Evolutionary conservation across 306 rosid species (phyloP), one percentile per base, ranked within the genome.

Genomic region (Begonia masoniana): DNA sequence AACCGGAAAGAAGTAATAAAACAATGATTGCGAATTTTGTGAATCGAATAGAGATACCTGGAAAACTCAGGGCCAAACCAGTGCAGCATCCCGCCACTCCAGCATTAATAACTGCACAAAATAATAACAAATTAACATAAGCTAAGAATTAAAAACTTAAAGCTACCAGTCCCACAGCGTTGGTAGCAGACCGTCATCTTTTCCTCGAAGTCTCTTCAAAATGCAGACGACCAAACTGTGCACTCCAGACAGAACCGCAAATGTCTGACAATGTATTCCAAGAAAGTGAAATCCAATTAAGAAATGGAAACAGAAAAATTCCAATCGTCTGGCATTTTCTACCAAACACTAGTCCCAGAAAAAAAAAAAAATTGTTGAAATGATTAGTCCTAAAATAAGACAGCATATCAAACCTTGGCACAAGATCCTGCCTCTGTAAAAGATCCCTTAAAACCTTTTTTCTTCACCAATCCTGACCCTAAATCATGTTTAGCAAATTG

Each of bases 51-150:
- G 26, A 9, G 50, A 56, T 80, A 91, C 97, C 96, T 21, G 97
- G 96, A 66, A 85, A 85, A 70, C 97, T 91, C 60, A 91, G 85
- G 70, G 92, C 96, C 52, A 91, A 84, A 50, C 97, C 97, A 51
- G 97, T 91, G 73, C 97, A 91, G 73, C 97, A 91, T 60, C 97
- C 97, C 59, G 97, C 97, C 53, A 91, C 92, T 59, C 97, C 97
- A 0, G 96, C 92, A 62, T 91, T 85, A 62, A 91, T 83, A 68
- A 81, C 97, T 91, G 71, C 77, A 72, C 10, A 75, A 21, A 52
- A 43, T 50, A 24, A 70, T 63, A 53, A 48, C 12, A 45, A 24
- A 26, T 12, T 15, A 41, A 51, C 23, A 60, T n/a, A 19, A 64
- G 15, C 16, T 39, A 50, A 64, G 39, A 8, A 21, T 45, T n/a